phyloP scores from a whole-genome alignment of 305 asterid genomes.

The Ajuga reptans region DNA sequence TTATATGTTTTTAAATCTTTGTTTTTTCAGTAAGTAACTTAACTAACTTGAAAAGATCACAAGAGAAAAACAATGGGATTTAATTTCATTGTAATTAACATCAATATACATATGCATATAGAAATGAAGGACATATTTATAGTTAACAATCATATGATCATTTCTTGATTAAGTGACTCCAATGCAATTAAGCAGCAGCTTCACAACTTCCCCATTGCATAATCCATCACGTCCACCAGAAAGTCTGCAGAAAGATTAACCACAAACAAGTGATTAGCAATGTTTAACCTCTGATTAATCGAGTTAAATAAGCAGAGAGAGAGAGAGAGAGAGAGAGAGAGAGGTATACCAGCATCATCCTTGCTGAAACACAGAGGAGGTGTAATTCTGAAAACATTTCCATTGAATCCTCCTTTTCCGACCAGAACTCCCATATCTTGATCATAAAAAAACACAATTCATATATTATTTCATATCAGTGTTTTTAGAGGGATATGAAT shows the following conservation, averaged over 20 bases:
- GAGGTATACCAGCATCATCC: slow-evolving; percentile 57
- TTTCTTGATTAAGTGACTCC: neutral
- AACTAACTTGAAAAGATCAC: no score
- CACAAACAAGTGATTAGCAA: neutral
- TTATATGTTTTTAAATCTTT: no score
- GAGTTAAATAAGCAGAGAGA: no score
- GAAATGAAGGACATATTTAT: neutral
- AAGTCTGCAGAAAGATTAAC: slow-evolving; percentile 38
- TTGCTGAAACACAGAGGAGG: slow-evolving; percentile 79
- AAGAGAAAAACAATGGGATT: no score
- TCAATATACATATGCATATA: neutral
- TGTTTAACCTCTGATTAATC: neutral
- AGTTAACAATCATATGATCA: neutral
- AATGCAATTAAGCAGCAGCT: slow-evolving; percentile 7
- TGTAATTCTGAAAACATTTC: slow-evolving; percentile 80
- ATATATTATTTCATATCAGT: neutral
- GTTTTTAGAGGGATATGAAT: neutral
- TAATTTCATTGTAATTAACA: no score
- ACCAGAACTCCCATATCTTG: slow-evolving; percentile 68
- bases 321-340: neutral
- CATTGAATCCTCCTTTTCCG: slow-evolving; percentile 79
- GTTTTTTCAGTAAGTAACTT: no score
- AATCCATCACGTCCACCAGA: slow-evolving; percentile 76
- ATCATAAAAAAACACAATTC: slow-evolving; percentile 7
- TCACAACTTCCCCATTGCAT: slow-evolving; percentile 55